Percentiles rank a stretch among this genome's conserved stretches.
Evolutionary conservation across 352 stramenopile species (phyloP).

Genomic region (Aphanomyces astaci): DNA sequence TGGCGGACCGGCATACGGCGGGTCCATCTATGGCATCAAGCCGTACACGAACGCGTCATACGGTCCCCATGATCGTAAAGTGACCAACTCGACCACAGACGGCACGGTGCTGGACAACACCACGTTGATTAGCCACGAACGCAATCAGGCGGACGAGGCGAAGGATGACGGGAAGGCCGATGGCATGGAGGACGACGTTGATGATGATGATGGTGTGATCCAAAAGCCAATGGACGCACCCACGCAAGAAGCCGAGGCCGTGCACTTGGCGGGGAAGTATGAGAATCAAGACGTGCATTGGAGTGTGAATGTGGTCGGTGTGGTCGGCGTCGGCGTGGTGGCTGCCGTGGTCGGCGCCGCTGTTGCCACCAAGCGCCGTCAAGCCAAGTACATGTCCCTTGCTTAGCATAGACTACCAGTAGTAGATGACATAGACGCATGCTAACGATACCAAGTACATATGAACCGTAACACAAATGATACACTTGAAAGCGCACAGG

Average conservation of each 20-base stretch:
- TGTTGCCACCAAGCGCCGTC: conserved; percentile 7
- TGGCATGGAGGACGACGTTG: too few species aligned
- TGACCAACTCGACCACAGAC: not conserved
- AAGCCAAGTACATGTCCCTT: not conserved
- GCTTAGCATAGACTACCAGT: too few species aligned
- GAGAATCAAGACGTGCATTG: not conserved
- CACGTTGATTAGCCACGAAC: not conserved
- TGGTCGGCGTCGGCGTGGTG: not conserved
- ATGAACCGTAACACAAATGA: too few species aligned
- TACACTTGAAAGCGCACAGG: too few species aligned
- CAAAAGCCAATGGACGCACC: not conserved
- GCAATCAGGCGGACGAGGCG: not conserved
- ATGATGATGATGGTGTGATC: not conserved
- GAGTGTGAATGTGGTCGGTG: not conserved
- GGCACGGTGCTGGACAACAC: not conserved
- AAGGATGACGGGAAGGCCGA: too few species aligned
- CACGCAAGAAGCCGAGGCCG: not conserved
- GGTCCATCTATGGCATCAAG: conserved; percentile 17
- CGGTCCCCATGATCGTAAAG: not conserved
- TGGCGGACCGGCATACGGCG: conserved; percentile 13
- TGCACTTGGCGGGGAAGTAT: not conserved
- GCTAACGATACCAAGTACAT: too few species aligned
- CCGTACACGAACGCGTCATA: not conserved
- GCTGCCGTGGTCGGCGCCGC: not conserved
- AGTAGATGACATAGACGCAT: too few species aligned